Evolutionary conservation across 257 asterid species (phyloP).

Genomic region (Scutellaria baicalensis): DNA sequence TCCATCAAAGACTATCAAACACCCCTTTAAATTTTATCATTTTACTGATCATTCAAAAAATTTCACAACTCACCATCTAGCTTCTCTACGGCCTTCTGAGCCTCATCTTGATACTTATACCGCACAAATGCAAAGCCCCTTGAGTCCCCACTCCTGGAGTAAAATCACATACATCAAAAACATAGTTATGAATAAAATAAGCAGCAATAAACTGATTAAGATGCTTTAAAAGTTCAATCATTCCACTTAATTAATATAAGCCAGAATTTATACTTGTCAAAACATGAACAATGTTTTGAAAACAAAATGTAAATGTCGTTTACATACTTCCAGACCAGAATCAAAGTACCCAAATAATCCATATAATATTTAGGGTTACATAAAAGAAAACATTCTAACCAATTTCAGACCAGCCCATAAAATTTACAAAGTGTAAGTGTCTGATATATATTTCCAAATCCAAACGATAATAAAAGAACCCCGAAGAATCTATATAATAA

Average conservation of each 20-base stretch:
- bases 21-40: too few relatives aligned
- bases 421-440: too few relatives aligned
- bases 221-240: neutral
- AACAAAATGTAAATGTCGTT: neutral
- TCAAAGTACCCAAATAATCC: neutral
- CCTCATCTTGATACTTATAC: slow-evolving; percentile 95
- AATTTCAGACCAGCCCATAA: neutral
- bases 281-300: too few relatives aligned
- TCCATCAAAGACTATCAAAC: too few relatives aligned
- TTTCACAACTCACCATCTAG: slow-evolving; percentile 65
- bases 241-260: neutral
- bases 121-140: slow-evolving; percentile 96
- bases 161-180: neutral
- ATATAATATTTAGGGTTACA: neutral
- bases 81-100: slow-evolving; percentile 85
- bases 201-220: neutral
- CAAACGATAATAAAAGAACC: too few relatives aligned
- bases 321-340: neutral
- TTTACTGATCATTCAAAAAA: neutral
- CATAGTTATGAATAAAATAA: neutral
- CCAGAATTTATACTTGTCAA: neutral
- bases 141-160: slow-evolving; percentile 89
- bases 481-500: too few relatives aligned
- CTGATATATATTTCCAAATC: too few relatives aligned
- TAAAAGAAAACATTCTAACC: too few relatives aligned